Evolutionary conservation across 148 eudicot species (phyloP).

Genomic region (Salicornia ramosissima): DNA sequence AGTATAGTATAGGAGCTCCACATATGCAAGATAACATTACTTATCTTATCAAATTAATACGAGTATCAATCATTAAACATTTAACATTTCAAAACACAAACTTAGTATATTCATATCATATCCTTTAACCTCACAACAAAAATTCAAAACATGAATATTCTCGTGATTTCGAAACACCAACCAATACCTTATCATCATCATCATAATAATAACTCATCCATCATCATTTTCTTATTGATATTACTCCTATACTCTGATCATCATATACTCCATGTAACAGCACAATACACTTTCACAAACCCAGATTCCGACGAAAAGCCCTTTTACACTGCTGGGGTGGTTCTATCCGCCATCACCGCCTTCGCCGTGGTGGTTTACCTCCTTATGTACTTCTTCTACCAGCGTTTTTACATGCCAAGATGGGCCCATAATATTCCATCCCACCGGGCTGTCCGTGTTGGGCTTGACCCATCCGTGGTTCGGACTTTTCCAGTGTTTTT

Average conservation of each 20-base stretch:
- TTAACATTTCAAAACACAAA: too few relatives aligned
- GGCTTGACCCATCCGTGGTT: background rate
- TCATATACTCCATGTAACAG: background rate
- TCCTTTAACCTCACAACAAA: background rate
- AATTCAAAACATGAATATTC: too few relatives aligned
- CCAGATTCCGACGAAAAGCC: background rate
- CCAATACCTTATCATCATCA: too few relatives aligned
- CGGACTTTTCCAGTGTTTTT: constrained; percentile 1
- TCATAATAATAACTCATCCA: background rate
- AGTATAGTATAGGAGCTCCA: too few relatives aligned
- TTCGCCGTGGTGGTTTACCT: background rate
- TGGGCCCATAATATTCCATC: background rate
- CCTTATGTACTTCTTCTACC: background rate
- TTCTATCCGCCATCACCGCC: background rate
- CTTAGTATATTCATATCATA: too few relatives aligned
- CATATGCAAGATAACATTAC: too few relatives aligned
- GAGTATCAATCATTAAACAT: too few relatives aligned
- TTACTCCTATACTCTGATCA: background rate
- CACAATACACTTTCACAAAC: background rate
- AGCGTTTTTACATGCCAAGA: background rate
- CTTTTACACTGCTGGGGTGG: background rate
- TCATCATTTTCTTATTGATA: background rate
- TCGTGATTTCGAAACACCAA: too few relatives aligned
- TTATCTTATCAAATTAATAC: too few relatives aligned
- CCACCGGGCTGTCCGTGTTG: background rate